Evolutionary conservation across 805 yeast genomes (phyloP), one percentile per base, ranked within the genome.

Genomic region (Candida manassasensis): DNA sequence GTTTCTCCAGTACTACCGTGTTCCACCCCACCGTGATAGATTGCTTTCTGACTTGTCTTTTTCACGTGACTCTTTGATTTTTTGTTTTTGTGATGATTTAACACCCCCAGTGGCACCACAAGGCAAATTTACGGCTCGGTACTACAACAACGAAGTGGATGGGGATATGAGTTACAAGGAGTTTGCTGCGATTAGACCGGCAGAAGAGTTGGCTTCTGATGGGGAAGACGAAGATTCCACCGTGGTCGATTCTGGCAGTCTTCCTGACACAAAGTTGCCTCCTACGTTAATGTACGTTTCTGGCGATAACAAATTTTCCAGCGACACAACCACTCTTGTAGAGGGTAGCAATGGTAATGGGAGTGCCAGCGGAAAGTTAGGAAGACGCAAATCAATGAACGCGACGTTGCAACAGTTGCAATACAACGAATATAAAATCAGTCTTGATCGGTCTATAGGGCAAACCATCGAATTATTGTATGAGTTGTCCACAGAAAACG

Each of bases 391-490:
- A 32, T 19, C 67, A n/a, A 49, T 69, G 40, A 63, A 69, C 30
- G 66, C 81, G 1, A 81, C 87, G 35, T 54, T 82, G 21, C 77
- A 79, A 39, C 96, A 89, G 52, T 60, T 82, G 38, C 83, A 77
- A 41, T 90, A 84, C 55, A 86, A 86, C 52, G 79, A 81, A 47
- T 80, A 81, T 61, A 73, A 83, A 37, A 63, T 77, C 0, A 71
- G 81, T 1, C 63, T 89, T 37, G 81, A 77, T 39, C 64, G 84
- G 34, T 69, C 81, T 1, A 79, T 84, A 38, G 61, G 69, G 40
- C 66, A 72, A 19, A 72, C 81, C 1, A 60, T 70, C 10, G 73
- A 69, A 25, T 49, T 81, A 18, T 50, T 84, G 32, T 50, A 57
- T 14, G 76, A 78, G 14, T 55, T 84, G 12, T 65, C 69, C 14